Base-by-base conservation (phyloP, 345 rosid species). In the Arabidopsis suecica region DNA sequence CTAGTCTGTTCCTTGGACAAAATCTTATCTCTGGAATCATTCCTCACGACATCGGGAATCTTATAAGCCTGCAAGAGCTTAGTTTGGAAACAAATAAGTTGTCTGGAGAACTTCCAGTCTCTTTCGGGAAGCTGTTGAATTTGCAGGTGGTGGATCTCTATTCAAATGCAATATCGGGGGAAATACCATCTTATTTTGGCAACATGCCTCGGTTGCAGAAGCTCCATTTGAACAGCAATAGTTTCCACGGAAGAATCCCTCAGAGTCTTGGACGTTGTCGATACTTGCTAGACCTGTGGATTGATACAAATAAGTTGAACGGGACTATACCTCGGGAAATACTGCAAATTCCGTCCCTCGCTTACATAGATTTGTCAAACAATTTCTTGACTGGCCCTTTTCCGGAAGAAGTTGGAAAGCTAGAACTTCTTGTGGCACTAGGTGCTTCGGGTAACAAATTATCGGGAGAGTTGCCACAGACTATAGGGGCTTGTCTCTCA, bases 111-210 rank as follows among this genome's bases (percentile, higher is more conserved):
- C 65, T 77, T 63, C 75, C 75, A 3, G 47, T 77, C 66, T 77
- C 80, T 8, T 76, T 76, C 0, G 66, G 54, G 20, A 63, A 76
- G 45, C 80, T 77, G 55, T 45, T 44, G 64, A 36, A 36, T 6
- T 0, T 77, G 71, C 58, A 9, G 20, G 44, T 69, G 1, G 30
- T 77, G 50, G 66, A 77, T 55, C 53, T 77, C 20, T 77, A 77
- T 70, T 16, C 66, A 6, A 77, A 77, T 22, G 18, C 28, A 37
- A 3, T 77, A 63, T 86, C 84, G 0, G 86, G 89, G 40, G 83
- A 84, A 48, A 63, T 86, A 61, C 86, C 83, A 6, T 78, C 78
- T 16, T 78, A 84, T 8, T 65, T 86, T 44, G 86, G 82, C 56
- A 86, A 79, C 65, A 65, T 82, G 49, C 68, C 83, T 71, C 78